Evolutionary conservation across 352 stramenopile species (phyloP).

Genomic region (Globisporangium solare): DNA sequence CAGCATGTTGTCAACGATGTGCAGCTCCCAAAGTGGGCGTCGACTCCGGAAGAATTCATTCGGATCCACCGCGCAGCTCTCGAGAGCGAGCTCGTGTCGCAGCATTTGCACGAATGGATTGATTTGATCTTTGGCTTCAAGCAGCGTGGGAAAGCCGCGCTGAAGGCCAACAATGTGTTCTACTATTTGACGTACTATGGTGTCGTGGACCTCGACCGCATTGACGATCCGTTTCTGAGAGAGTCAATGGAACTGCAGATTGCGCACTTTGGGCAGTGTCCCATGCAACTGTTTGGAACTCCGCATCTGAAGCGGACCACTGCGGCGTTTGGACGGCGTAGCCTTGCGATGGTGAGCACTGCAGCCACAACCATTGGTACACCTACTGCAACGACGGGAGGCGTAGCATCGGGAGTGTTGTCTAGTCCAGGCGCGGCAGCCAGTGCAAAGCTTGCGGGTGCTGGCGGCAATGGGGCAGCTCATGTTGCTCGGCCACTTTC

Average conservation of each 20-base stretch:
- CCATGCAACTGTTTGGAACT: conserved; percentile 91
- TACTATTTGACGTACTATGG: conserved; percentile 91
- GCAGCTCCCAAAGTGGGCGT: conserved; percentile 96
- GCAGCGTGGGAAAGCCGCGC: conserved; percentile 91
- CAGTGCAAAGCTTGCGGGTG: background rate
- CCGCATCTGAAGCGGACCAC: conserved; percentile 66
- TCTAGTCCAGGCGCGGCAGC: conserved; percentile 10
- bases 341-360: conserved; percentile 9
- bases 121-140: conserved; percentile 99
- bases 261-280: conserved; percentile 98
- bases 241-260: conserved; percentile 98
- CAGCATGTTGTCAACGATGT: conserved; percentile 90
- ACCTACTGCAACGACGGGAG: conserved; percentile 1
- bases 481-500: conserved; percentile 50
- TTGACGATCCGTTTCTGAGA: conserved; percentile 92
- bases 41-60: conserved; percentile 94
- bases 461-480: conserved; percentile 6
- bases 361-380: conserved; percentile 3
- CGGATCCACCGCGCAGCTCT: conserved; percentile 93
- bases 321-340: conserved; percentile 19
- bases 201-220: conserved; percentile 95
- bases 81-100: conserved; percentile 98
- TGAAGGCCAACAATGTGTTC: conserved; percentile 97
- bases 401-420: conserved; percentile 1
- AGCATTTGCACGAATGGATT: conserved; percentile 97